phyloP scores from a whole-genome alignment of 2,329 filamentous ascomycete genomes.

The Bipolaris bicolor region DNA sequence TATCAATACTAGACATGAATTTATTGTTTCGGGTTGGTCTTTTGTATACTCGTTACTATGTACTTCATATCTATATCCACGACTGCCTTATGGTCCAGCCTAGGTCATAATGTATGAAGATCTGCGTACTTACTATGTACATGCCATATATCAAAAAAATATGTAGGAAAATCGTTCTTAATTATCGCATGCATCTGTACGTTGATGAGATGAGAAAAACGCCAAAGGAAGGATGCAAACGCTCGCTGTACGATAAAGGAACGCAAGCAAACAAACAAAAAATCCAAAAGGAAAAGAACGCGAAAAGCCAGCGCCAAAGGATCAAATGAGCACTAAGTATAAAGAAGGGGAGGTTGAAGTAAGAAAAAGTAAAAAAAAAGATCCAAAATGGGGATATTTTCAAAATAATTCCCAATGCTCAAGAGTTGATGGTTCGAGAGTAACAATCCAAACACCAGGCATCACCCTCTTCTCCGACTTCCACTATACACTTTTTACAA shows the following conservation, averaged over 20 bases:
- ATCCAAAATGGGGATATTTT: no score
- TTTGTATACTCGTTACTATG: no score
- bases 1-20: no score
- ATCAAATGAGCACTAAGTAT: background rate
- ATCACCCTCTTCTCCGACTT: conserved; percentile 68
- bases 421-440: conserved; percentile 30
- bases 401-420: background rate
- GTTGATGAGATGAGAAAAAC: background rate
- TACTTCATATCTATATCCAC: no score
- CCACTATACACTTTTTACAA: conserved; percentile 72
- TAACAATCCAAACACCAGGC: conserved; percentile 69
- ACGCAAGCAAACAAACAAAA: background rate
- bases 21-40: no score
- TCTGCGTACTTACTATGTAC: no score
- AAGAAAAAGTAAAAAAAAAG: background rate
- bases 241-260: background rate
- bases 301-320: background rate
- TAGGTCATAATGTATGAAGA: no score
- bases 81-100: no score
- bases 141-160: no score
- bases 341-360: background rate
- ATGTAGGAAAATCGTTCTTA: background rate
- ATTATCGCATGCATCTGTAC: no score
- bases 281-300: no score
- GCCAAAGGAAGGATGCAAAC: background rate